Percentiles rank a stretch among this genome's conserved stretches.
Evolutionary conservation across 768 basidiomycete species (phyloP).

Genomic region (Trametes gibbosa): DNA sequence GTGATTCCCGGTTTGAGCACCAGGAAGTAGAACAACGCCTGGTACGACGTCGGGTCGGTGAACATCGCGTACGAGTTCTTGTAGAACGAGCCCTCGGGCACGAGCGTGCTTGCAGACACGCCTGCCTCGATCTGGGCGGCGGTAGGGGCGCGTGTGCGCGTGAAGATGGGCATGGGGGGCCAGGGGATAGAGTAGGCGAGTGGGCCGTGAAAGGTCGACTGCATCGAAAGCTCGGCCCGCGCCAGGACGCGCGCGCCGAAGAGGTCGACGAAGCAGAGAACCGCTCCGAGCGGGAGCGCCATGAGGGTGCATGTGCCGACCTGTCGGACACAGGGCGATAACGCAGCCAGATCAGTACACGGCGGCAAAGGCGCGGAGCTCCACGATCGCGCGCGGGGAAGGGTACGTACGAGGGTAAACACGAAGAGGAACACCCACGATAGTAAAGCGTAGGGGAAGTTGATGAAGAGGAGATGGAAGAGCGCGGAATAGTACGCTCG

Average conservation of each 20-base stretch:
- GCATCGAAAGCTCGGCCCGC: constrained; percentile 70
- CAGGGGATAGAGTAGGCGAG: constrained; percentile 60
- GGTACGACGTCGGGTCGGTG: constrained; percentile 78
- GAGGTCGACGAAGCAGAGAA: constrained; percentile 75
- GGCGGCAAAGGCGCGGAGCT: neutral
- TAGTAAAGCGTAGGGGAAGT: constrained; percentile 75
- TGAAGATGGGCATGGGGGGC: constrained; percentile 74
- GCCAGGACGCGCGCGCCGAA: constrained; percentile 71
- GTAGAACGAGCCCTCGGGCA: constrained; percentile 71
- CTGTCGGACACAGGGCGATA: constrained; percentile 35
- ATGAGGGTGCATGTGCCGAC: constrained; percentile 78
- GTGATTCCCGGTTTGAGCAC: constrained; percentile 85
- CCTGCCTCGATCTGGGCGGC: constrained; percentile 51
- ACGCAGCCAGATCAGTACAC: neutral
- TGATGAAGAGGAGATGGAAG: constrained; percentile 68
- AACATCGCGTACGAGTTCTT: constrained; percentile 84
- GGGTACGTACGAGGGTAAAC: constrained; percentile 66
- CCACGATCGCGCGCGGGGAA: neutral
- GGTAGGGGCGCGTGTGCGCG: constrained; percentile 52
- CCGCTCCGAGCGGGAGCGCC: constrained; percentile 71
- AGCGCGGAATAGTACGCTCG: constrained; percentile 62
- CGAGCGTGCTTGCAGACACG: constrained; percentile 17
- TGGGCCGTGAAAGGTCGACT: constrained; percentile 67
- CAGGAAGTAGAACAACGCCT: constrained; percentile 85
- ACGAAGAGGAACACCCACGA: constrained; percentile 81